A percentile compares a stretch with the other conserved stretches of the same genome.
These are phyloP conservation scores for Zanthoxylum bungeanum DNA, from an alignment of 345 rosid genomes.

Conservation along the genomic window DNA sequence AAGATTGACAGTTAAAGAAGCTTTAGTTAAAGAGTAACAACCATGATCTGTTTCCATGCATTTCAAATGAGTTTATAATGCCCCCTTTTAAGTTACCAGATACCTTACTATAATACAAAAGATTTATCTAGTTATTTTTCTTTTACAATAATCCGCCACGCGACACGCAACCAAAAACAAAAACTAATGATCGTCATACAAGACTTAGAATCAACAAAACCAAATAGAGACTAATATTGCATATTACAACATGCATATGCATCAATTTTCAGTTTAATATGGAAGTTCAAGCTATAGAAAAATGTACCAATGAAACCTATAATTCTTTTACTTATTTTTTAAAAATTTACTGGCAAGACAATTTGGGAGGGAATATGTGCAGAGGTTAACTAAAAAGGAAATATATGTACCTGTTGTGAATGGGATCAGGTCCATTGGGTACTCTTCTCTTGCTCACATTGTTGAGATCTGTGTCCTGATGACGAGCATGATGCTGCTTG, in stretches of 20 bases:
- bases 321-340: neutral
- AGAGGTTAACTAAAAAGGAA: neutral
- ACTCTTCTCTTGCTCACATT: slow-evolving; percentile 83
- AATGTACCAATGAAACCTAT: neutral
- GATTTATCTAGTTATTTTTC: neutral
- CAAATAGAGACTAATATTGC: neutral
- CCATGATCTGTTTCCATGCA: slow-evolving; percentile 45
- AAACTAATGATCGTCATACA: neutral
- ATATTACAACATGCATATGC: too few relatives aligned
- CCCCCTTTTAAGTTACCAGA: slow-evolving; percentile 22
- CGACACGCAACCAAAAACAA: neutral
- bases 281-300: neutral
- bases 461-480: slow-evolving; percentile 41
- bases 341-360: neutral
- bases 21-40: slow-evolving; percentile 55
- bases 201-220: neutral
- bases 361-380: neutral
- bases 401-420: slow-evolving; percentile 83
- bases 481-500: slow-evolving; percentile 28
- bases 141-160: neutral
- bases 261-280: neutral
- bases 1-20: slow-evolving; percentile 51
- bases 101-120: slow-evolving; percentile 25
- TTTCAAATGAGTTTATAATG: slow-evolving; percentile 22
- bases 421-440: slow-evolving; percentile 98